Evolutionary conservation across 441 rosid species (phyloP).

Genomic region (Populus hybrid): DNA sequence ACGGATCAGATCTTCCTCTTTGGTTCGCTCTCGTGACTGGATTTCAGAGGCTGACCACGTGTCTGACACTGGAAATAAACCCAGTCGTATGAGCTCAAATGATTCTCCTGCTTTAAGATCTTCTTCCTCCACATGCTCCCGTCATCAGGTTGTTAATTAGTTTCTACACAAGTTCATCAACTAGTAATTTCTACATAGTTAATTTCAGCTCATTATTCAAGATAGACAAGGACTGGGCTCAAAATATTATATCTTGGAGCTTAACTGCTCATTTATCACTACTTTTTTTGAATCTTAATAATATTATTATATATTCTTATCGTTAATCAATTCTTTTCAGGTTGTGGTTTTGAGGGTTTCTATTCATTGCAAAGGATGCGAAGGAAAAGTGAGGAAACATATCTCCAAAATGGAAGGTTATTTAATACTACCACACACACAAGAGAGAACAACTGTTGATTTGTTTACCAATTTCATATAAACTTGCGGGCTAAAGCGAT

Average conservation of each 20-base stretch:
- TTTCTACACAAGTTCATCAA: background rate
- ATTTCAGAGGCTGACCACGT: slow-evolving; percentile 11
- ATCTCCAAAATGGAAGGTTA: slow-evolving; percentile 94
- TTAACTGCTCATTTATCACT: background rate
- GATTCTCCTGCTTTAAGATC: slow-evolving; percentile 44
- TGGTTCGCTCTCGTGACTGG: slow-evolving; percentile 8
- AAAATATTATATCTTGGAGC: background rate
- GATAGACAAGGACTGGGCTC: background rate
- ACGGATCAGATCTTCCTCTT: slow-evolving; percentile 2
- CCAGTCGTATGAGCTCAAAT: slow-evolving; percentile 25
- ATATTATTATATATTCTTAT: too few relatives aligned
- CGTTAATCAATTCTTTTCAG: slow-evolving; percentile 26
- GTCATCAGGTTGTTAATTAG: slow-evolving; percentile 39
- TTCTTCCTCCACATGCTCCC: slow-evolving; percentile 42
- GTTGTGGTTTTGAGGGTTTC: slow-evolving; percentile 90
- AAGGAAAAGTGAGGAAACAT: slow-evolving; percentile 87
- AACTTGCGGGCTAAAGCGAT: background rate
- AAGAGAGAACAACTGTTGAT: too few relatives aligned
- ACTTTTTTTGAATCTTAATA: background rate
- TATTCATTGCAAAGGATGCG: slow-evolving; percentile 95
- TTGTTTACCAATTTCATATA: background rate
- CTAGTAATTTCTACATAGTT: background rate
- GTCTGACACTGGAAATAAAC: slow-evolving; percentile 26
- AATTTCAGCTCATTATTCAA: background rate
- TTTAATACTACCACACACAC: background rate